Evolutionary conservation across 371 early-diverging fungal genomes (phyloP).

Genomic region (Rhizopus sp.): DNA sequence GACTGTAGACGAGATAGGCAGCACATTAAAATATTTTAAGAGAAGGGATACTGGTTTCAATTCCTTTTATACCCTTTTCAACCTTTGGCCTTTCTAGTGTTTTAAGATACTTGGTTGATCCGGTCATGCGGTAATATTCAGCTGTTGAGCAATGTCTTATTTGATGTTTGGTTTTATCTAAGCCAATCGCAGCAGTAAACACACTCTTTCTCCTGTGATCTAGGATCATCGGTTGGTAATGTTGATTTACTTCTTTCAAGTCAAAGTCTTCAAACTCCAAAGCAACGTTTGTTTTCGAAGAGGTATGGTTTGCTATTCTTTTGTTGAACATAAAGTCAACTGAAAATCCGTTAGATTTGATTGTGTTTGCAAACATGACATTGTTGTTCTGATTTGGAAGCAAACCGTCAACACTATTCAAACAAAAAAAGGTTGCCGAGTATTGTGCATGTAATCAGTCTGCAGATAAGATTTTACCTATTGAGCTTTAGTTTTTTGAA

Average conservation of each 20-base stretch:
- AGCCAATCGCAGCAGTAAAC: conserved; percentile 4
- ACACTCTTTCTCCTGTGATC: conserved; percentile 6
- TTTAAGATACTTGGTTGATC: neutral
- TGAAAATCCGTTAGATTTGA: neutral
- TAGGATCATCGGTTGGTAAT: neutral
- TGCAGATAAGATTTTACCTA: neutral
- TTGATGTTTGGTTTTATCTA: neutral
- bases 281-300: neutral
- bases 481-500: conserved; percentile 1
- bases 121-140: conserved; percentile 10
- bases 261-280: conserved; percentile 1
- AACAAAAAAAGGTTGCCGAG: neutral
- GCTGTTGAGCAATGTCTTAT: conserved; percentile 1
- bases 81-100: neutral
- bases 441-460: neutral
- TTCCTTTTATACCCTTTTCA: neutral
- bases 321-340: conserved; percentile 8
- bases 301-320: neutral
- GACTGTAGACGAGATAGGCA: neutral
- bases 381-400: neutral
- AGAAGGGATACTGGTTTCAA: neutral
- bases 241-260: neutral
- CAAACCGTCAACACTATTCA: neutral
- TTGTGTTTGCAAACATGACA: conserved; percentile 2
- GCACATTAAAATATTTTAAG: neutral